These are phyloP conservation scores for Suhomyces maxii DNA, from an alignment of 1,139 yeast genomes.

Conservation along the genomic window DNA sequence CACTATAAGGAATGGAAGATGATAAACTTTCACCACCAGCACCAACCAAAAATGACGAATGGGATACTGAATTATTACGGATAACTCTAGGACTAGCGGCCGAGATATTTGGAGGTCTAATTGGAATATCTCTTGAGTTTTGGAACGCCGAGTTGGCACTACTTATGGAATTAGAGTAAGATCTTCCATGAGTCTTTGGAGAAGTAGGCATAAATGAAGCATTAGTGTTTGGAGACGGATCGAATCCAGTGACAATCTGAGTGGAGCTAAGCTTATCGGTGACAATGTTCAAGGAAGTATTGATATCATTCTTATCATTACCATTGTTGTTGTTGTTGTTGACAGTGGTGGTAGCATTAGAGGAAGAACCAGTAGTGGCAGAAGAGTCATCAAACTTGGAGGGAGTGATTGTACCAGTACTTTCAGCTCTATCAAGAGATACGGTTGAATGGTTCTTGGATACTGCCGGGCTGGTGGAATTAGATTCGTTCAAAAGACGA, in stretches of 20 bases:
- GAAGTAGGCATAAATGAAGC: constrained; percentile 19
- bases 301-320: background rate
- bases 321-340: background rate
- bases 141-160: constrained; percentile 14
- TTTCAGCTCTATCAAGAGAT: constrained; percentile 18
- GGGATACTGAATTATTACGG: constrained; percentile 46
- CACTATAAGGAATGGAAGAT: constrained; percentile 68
- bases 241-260: constrained; percentile 17
- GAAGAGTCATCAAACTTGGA: constrained; percentile 1
- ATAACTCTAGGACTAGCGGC: constrained; percentile 42
- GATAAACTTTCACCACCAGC: constrained; percentile 52
- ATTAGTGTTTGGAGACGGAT: constrained; percentile 9
- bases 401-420: constrained; percentile 19
- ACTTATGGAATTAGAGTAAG: constrained; percentile 17
- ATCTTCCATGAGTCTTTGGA: constrained; percentile 19
- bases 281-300: constrained; percentile 6
- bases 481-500: constrained; percentile 41
- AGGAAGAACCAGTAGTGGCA: background rate
- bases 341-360: background rate
- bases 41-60: constrained; percentile 37
- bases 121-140: constrained; percentile 21
- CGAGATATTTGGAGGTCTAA: constrained; percentile 25
- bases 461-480: constrained; percentile 27
- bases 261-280: constrained; percentile 8
- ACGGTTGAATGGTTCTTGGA: constrained; percentile 27